Conservation (phyloP, 1,284 basidiomycete species). For the Kwoniella shivajii region DNA sequence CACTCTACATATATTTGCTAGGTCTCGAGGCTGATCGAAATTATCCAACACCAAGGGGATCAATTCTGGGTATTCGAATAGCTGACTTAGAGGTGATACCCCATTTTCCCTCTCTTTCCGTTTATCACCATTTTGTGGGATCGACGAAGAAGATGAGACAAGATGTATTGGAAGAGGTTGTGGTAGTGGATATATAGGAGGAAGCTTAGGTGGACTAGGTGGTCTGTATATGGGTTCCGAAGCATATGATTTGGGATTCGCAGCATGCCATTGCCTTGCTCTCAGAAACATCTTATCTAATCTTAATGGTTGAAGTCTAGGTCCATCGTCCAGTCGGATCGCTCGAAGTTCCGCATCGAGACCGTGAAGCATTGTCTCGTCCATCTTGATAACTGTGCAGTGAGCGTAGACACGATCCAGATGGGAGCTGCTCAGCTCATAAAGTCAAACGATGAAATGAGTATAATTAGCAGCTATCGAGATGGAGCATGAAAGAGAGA, state of each 20-base stretch:
- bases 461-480: background rate
- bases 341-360: constrained; percentile 33
- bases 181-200: constrained; percentile 35
- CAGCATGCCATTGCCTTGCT: constrained; percentile 22
- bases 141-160: background rate
- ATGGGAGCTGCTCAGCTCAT: background rate
- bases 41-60: constrained; percentile 38
- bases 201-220: constrained; percentile 27
- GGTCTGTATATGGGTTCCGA: constrained; percentile 16
- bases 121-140: background rate
- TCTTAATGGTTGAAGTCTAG: constrained; percentile 29
- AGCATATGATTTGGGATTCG: constrained; percentile 8
- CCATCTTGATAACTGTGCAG: constrained; percentile 1
- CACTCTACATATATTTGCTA: constrained; percentile 40
- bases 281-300: constrained; percentile 46
- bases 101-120: background rate
- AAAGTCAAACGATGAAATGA: background rate
- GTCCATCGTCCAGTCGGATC: constrained; percentile 33
- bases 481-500: background rate
- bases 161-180: constrained; percentile 11
- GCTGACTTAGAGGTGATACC: constrained; percentile 29
- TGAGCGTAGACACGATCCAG: background rate
- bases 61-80: constrained; percentile 45
- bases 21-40: constrained; percentile 40
- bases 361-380: constrained; percentile 13